Conservation (phyloP, 352 stramenopile species). For the Globisporangium mamillatum region DNA sequence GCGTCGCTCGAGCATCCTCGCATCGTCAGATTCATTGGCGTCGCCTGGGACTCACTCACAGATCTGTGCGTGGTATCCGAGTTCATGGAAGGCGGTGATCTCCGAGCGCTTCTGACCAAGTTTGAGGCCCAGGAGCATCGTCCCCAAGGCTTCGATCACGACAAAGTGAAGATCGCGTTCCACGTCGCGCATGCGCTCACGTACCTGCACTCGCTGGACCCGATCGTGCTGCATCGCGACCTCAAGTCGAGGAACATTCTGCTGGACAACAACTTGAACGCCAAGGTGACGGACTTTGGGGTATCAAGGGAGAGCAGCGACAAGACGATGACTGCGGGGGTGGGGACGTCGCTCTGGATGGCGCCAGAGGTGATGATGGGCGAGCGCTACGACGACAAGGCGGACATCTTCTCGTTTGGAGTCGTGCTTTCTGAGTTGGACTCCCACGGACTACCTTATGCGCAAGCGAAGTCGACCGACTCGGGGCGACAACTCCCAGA, state of each 20-base stretch:
- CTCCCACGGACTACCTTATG: background rate
- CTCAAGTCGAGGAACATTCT: background rate
- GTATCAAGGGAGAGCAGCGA: background rate
- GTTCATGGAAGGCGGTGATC: background rate
- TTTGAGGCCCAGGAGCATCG: background rate
- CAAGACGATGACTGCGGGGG: background rate
- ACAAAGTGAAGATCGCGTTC: background rate
- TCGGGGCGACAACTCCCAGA: background rate
- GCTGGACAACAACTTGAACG: background rate
- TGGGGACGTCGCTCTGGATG: background rate
- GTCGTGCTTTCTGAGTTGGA: background rate
- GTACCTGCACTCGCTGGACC: background rate
- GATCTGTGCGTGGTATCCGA: background rate
- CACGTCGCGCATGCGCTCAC: background rate
- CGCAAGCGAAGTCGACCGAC: background rate
- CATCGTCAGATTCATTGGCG: background rate
- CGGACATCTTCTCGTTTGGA: background rate
- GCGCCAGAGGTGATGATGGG: background rate
- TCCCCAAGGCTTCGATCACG: background rate
- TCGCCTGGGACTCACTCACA: background rate
- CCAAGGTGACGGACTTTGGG: background rate
- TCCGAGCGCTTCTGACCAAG: background rate
- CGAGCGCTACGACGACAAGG: background rate
- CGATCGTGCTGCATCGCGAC: background rate
- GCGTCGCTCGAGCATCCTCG: background rate